Conservation (phyloP, 345 rosid genomes). For the Limnanthes douglasii region DNA sequence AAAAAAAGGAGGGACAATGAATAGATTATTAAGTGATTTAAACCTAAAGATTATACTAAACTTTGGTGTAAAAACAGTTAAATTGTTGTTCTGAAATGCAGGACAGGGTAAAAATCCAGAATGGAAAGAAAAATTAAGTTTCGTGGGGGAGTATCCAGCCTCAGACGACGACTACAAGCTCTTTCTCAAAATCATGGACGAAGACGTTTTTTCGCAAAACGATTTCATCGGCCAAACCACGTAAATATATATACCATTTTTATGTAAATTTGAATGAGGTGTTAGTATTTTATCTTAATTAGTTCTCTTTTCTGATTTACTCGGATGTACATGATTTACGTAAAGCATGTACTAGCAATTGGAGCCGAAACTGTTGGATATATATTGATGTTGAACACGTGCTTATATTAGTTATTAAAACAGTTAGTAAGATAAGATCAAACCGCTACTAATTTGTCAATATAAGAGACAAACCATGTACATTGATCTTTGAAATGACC, state of each 20-base stretch:
- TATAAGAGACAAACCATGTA: too few relatives aligned
- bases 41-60: too few relatives aligned
- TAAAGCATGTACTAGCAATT: constrained; percentile 50
- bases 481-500: too few relatives aligned
- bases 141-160: constrained; percentile 77
- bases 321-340: constrained; percentile 31
- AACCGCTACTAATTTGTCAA: too few relatives aligned
- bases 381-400: too few relatives aligned
- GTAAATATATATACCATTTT: constrained; percentile 21
- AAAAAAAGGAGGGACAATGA: too few relatives aligned
- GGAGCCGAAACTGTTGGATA: constrained; percentile 82
- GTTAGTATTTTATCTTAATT: neutral
- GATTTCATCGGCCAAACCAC: constrained; percentile 61
- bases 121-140: constrained; percentile 62
- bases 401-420: too few relatives aligned
- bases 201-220: constrained; percentile 57
- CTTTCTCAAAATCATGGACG: constrained; percentile 65
- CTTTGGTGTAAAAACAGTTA: too few relatives aligned
- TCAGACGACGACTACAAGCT: constrained; percentile 39
- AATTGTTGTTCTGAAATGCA: too few relatives aligned
- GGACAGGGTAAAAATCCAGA: constrained; percentile 30
- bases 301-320: neutral
- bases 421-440: too few relatives aligned
- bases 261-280: neutral
- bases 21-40: too few relatives aligned